Evolutionary conservation across 768 basidiomycete species (phyloP).

Genomic region (Pisolithus microcarpus): DNA sequence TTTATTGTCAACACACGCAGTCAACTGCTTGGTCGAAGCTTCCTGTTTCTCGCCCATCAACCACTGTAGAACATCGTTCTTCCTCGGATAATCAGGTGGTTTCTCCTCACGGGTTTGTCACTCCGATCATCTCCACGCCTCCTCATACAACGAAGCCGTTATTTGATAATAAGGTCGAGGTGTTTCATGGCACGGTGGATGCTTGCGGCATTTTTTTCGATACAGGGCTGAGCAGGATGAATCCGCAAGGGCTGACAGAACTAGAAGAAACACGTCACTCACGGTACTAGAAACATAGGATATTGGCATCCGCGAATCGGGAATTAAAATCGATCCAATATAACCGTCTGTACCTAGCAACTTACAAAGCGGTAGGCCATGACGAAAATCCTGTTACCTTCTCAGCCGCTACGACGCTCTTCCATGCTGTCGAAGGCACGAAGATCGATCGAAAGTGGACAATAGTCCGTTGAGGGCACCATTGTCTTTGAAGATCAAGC

Average conservation of each 20-base stretch:
- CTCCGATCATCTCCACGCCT: conserved; percentile 18
- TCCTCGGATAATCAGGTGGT: background rate
- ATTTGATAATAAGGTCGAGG: conserved; percentile 25
- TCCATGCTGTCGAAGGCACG: conserved; percentile 33
- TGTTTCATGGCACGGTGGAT: conserved; percentile 7
- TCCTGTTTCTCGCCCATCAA: background rate
- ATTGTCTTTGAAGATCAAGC: conserved; percentile 17
- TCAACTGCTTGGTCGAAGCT: background rate
- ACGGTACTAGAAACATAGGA: conserved; percentile 28
- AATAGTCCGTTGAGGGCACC: conserved; percentile 8
- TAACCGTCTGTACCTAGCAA: conserved; percentile 6
- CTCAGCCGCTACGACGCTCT: conserved; percentile 19
- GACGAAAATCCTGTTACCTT: conserved; percentile 40
- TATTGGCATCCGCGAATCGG: conserved; percentile 19
- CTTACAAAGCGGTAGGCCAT: conserved; percentile 43
- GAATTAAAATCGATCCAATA: conserved; percentile 31
- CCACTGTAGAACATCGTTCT: background rate
- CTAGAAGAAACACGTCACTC: background rate
- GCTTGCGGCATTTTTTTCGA: conserved; percentile 7
- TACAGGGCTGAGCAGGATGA: conserved; percentile 9
- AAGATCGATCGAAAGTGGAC: background rate
- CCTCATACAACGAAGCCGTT: conserved; percentile 17
- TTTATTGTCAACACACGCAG: background rate
- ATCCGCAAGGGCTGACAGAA: background rate
- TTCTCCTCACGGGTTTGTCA: conserved; percentile 26